These are phyloP conservation scores for Dioscorea zingiberensis DNA, from an alignment of 106 monocot genomes.

Conservation along the genomic window DNA sequence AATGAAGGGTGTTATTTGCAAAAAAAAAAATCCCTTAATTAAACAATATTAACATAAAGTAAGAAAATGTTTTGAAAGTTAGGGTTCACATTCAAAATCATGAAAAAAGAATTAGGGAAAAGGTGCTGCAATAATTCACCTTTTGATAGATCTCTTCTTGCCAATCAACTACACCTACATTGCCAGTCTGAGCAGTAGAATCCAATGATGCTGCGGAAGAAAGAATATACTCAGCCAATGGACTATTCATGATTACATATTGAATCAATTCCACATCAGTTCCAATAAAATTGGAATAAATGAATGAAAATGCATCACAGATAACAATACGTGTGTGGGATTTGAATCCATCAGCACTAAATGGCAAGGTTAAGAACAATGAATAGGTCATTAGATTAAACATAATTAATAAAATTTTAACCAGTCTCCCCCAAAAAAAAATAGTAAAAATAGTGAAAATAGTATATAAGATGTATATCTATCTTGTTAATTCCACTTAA, in stretches of 20 bases:
- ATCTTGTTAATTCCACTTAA: too few relatives aligned
- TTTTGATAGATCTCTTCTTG: constrained; percentile 76
- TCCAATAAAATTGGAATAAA: too few relatives aligned
- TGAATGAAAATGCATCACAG: not conserved
- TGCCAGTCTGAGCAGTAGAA: constrained; percentile 64
- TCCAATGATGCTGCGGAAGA: constrained; percentile 61
- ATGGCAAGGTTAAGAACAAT: constrained; percentile 11
- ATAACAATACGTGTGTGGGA: not conserved
- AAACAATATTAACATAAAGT: not conserved
- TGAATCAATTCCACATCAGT: too few relatives aligned
- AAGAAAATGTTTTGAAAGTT: not conserved
- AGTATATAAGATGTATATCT: too few relatives aligned
- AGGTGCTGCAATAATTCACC: constrained; percentile 15
- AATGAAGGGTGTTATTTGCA: not conserved
- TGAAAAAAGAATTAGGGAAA: not conserved
- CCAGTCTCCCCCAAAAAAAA: too few relatives aligned
- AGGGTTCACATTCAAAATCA: not conserved
- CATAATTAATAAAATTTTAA: not conserved
- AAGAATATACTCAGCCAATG: too few relatives aligned
- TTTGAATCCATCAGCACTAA: not conserved
- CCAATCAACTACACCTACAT: constrained; percentile 39
- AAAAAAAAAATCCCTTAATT: not conserved
- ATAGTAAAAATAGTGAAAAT: too few relatives aligned
- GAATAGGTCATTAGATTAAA: constrained; percentile 56
- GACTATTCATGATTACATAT: too few relatives aligned